Percentiles rank a stretch among this genome's conserved stretches.
phyloP scores from a whole-genome alignment of 495 filamentous ascomycete species.

The Parathielavia hyrcaniae region DNA sequence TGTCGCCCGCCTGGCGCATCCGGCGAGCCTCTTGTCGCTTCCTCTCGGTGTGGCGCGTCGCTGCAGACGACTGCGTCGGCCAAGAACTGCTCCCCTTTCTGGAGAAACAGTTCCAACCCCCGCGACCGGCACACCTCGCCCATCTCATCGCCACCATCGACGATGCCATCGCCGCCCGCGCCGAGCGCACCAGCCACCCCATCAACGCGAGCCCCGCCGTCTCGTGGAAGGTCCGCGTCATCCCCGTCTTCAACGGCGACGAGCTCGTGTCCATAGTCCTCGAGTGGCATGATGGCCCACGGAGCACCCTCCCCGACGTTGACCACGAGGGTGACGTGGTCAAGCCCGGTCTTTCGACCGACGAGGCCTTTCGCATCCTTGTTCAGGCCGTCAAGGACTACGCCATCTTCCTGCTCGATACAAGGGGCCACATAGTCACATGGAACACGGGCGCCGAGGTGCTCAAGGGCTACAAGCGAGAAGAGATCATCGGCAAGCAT shows the following conservation, averaged over 20 bases:
- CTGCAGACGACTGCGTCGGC: conserved; percentile 39
- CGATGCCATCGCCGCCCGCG: conserved; percentile 39
- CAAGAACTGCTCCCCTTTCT: conserved; percentile 41
- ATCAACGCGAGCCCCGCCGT: conserved; percentile 18
- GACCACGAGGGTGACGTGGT: conserved; percentile 37
- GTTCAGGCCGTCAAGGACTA: conserved; percentile 62
- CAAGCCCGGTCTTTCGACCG: conserved; percentile 35
- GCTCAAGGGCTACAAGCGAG: conserved; percentile 52
- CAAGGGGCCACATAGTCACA: conserved; percentile 50
- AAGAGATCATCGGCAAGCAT: conserved; percentile 57
- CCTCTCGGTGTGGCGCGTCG: conserved; percentile 33
- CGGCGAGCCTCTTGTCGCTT: conserved; percentile 48
- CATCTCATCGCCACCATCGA: conserved; percentile 40
- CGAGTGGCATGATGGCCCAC: conserved; percentile 39
- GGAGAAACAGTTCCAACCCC: conserved; percentile 29
- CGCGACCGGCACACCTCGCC: conserved; percentile 34
- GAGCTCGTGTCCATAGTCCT: conserved; percentile 45
- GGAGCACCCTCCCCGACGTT: conserved; percentile 6
- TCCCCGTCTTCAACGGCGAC: conserved; percentile 46
- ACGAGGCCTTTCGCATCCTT: conserved; percentile 57
- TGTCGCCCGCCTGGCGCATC: conserved; percentile 44
- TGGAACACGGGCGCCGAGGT: conserved; percentile 58
- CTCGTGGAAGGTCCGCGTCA: conserved; percentile 42
- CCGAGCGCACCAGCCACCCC: conserved; percentile 28
- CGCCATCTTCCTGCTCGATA: conserved; percentile 62